These are phyloP conservation scores for Paracamarosporium sp. DNA, from an alignment of 2,329 filamentous ascomycete species.

Conservation along the genomic window DNA sequence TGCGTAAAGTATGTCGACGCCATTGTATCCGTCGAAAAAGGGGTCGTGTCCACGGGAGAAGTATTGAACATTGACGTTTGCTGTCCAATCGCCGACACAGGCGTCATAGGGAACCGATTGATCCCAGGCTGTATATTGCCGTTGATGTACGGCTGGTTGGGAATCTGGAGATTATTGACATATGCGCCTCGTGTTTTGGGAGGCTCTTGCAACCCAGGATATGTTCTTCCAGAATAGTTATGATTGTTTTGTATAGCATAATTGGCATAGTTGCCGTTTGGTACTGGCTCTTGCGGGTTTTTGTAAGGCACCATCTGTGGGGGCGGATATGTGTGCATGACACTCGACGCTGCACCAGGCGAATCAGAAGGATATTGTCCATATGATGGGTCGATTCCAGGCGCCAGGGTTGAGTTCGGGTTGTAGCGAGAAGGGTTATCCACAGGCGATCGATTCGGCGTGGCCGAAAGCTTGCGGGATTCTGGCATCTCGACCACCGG, in stretches of 20 bases:
- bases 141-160: constrained; percentile 33
- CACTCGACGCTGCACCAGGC: constrained; percentile 26
- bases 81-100: constrained; percentile 36
- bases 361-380: constrained; percentile 33
- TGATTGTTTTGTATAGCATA: constrained; percentile 25
- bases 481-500: constrained; percentile 46
- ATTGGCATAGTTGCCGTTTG: constrained; percentile 29
- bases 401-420: constrained; percentile 36
- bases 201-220: constrained; percentile 41
- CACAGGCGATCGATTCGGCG: constrained; percentile 35
- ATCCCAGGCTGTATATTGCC: constrained; percentile 30
- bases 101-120: constrained; percentile 35
- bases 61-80: constrained; percentile 37
- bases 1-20: constrained; percentile 36
- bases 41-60: constrained; percentile 44
- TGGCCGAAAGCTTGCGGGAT: constrained; percentile 37
- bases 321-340: constrained; percentile 48
- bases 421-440: constrained; percentile 41
- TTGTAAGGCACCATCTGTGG: constrained; percentile 41
- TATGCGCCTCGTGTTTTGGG: constrained; percentile 37
- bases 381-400: constrained; percentile 39
- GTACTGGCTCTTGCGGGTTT: constrained; percentile 17
- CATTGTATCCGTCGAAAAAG: constrained; percentile 32
- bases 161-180: constrained; percentile 36
- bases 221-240: constrained; percentile 37